A percentile compares a stretch with the other conserved stretches of the same genome.
Conservation (phyloP, 2,329 filamentous ascomycete genomes). For the Trichoderma koningiopsis region DNA sequence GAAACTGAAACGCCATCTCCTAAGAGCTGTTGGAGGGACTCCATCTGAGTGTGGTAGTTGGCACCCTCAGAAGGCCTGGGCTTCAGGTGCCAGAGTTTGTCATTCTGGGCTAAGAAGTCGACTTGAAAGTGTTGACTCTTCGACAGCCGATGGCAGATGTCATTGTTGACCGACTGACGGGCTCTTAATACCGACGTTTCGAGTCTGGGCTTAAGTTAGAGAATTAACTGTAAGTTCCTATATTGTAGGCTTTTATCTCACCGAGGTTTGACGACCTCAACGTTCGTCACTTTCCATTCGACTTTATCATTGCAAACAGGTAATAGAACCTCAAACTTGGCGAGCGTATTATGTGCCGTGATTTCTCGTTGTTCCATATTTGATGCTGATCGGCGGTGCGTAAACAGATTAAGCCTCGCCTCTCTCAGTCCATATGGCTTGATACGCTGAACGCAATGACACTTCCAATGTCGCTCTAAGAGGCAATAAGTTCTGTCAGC, state of each 20-base stretch:
- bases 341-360: background rate
- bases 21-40: background rate
- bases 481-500: background rate
- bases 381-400: background rate
- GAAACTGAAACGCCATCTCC: background rate
- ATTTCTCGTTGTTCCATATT: background rate
- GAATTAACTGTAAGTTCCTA: background rate
- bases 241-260: background rate
- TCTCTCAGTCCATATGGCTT: background rate
- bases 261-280: background rate
- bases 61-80: background rate
- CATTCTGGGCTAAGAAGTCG: background rate
- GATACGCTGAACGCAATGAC: background rate
- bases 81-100: background rate
- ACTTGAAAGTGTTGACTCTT: background rate
- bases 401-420: background rate
- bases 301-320: background rate
- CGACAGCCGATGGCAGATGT: background rate
- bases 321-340: background rate
- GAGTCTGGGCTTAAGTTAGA: background rate
- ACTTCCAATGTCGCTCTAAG: background rate
- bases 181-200: background rate
- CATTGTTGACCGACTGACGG: background rate
- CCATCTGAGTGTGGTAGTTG: background rate
- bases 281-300: background rate